Conservation (phyloP, 1,284 basidiomycete genomes). For the Taiwanofungus camphoratus region DNA sequence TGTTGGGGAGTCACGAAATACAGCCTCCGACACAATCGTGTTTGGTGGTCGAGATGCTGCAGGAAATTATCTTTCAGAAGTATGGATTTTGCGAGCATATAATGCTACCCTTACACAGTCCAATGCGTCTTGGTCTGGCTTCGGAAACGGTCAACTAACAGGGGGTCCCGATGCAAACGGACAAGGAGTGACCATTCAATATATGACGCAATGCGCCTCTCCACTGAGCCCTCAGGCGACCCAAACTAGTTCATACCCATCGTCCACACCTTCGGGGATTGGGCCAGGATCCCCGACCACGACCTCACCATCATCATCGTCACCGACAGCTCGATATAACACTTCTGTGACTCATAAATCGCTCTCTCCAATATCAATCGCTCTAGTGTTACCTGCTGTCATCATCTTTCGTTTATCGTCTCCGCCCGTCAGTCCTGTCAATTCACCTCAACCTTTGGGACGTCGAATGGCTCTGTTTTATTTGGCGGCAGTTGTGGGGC, state of each 20-base stretch:
- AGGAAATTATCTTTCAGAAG: slow-evolving; percentile 63
- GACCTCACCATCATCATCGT: slow-evolving; percentile 10
- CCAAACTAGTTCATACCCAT: slow-evolving; percentile 7
- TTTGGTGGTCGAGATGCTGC: slow-evolving; percentile 67
- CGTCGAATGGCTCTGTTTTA: slow-evolving; percentile 26
- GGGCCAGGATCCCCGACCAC: slow-evolving; percentile 12
- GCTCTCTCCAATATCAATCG: slow-evolving; percentile 58
- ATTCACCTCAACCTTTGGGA: slow-evolving; percentile 16
- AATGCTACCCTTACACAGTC: slow-evolving; percentile 49
- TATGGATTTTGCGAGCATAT: slow-evolving; percentile 75
- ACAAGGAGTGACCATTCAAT: slow-evolving; percentile 57
- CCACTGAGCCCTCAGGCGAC: slow-evolving; percentile 26
- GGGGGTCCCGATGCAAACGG: slow-evolving; percentile 60
- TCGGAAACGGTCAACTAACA: slow-evolving; percentile 51
- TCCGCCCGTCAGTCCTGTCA: slow-evolving; percentile 32
- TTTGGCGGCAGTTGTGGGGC: slow-evolving; percentile 33
- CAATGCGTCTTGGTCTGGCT: slow-evolving; percentile 54
- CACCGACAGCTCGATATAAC: slow-evolving; percentile 31
- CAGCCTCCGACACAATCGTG: slow-evolving; percentile 68
- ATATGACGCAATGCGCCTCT: slow-evolving; percentile 54
- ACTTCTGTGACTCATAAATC: slow-evolving; percentile 61
- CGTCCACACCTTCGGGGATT: slow-evolving; percentile 22
- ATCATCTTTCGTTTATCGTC: slow-evolving; percentile 49
- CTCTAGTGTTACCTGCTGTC: slow-evolving; percentile 47
- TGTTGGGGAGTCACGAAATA: slow-evolving; percentile 45